These are phyloP conservation scores for Salmacisia buchloeana DNA, from an alignment of 1,284 basidiomycete genomes.

Conservation along the genomic window DNA sequence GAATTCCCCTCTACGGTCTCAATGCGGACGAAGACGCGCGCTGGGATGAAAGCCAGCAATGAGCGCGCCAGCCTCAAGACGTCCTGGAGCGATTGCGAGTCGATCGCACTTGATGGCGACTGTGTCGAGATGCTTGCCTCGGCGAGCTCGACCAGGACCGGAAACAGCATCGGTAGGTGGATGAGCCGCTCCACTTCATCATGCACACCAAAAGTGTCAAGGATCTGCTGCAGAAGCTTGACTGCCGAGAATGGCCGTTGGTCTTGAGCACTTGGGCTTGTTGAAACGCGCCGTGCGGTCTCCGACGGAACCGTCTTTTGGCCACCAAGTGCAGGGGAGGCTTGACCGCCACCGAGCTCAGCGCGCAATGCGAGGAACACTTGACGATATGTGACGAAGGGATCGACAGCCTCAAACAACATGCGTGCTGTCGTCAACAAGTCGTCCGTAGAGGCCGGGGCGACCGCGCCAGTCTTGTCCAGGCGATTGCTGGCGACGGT, in stretches of 20 bases:
- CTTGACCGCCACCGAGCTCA: slow-evolving; percentile 49
- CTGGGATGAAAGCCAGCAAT: slow-evolving; percentile 29
- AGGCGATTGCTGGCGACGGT: background rate
- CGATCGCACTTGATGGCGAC: background rate
- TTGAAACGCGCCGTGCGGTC: background rate
- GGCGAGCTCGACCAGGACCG: slow-evolving; percentile 20
- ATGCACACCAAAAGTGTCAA: slow-evolving; percentile 65
- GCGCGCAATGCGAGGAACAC: slow-evolving; percentile 57
- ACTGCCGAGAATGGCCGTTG: slow-evolving; percentile 17
- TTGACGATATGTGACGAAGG: slow-evolving; percentile 76
- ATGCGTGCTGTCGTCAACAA: slow-evolving; percentile 77
- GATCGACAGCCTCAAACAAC: slow-evolving; percentile 87
- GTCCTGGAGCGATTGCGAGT: slow-evolving; percentile 12
- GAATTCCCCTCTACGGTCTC: background rate
- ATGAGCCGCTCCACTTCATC: slow-evolving; percentile 75
- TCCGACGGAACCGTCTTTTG: background rate
- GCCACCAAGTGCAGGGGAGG: too few species aligned
- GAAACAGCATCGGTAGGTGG: slow-evolving; percentile 62
- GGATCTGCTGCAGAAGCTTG: slow-evolving; percentile 60
- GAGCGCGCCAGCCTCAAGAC: slow-evolving; percentile 28
- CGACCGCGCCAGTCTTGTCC: background rate
- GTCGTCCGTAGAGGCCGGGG: slow-evolving; percentile 51
- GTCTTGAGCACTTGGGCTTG: background rate
- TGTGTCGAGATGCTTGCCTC: slow-evolving; percentile 9
- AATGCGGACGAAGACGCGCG: slow-evolving; percentile 30